Percentiles rank a stretch among this genome's conserved stretches.
These are phyloP conservation scores for Periconia sp. DNA, from an alignment of 2,329 filamentous ascomycete species.

Conservation along the genomic window DNA sequence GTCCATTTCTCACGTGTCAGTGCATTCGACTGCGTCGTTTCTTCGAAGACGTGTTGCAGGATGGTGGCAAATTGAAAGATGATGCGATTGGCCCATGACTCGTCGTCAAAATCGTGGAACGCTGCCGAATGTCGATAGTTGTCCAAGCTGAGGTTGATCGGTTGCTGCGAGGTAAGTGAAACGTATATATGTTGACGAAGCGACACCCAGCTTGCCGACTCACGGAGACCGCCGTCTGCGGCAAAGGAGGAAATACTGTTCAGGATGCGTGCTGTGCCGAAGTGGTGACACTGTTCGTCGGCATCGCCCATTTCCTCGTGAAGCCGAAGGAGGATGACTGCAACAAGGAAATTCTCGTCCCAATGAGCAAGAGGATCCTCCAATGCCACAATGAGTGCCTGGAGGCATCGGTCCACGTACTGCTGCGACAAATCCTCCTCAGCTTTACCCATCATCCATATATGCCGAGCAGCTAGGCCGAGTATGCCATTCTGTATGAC, in stretches of 20 bases:
- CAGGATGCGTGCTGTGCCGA: conserved; percentile 47
- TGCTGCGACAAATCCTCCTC: conserved; percentile 52
- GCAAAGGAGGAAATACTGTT: conserved; percentile 48
- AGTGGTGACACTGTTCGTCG: conserved; percentile 48
- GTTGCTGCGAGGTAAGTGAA: conserved; percentile 33
- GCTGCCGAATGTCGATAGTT: conserved; percentile 37
- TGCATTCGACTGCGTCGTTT: conserved; percentile 19
- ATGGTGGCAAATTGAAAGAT: conserved; percentile 39
- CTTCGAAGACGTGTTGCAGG: conserved; percentile 33
- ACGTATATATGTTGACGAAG: conserved; percentile 51
- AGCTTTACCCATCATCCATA: conserved; percentile 46
- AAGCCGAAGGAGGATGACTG: conserved; percentile 57
- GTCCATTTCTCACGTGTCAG: conserved; percentile 35
- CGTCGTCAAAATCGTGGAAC: conserved; percentile 37
- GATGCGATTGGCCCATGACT: conserved; percentile 39
- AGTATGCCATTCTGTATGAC: conserved; percentile 57
- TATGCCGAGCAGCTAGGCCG: conserved; percentile 54
- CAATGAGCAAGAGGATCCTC: conserved; percentile 50
- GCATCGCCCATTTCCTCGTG: conserved; percentile 55
- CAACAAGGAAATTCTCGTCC: conserved; percentile 55
- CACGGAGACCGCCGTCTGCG: conserved; percentile 47
- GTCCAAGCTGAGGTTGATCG: conserved; percentile 34
- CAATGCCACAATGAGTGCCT: conserved; percentile 54
- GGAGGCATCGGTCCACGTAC: conserved; percentile 55
- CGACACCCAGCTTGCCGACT: conserved; percentile 50